Percentiles rank a stretch among this genome's conserved stretches.
These are phyloP conservation scores for Saturnispora sekii DNA, from an alignment of 805 yeast species.

Conservation along the genomic window DNA sequence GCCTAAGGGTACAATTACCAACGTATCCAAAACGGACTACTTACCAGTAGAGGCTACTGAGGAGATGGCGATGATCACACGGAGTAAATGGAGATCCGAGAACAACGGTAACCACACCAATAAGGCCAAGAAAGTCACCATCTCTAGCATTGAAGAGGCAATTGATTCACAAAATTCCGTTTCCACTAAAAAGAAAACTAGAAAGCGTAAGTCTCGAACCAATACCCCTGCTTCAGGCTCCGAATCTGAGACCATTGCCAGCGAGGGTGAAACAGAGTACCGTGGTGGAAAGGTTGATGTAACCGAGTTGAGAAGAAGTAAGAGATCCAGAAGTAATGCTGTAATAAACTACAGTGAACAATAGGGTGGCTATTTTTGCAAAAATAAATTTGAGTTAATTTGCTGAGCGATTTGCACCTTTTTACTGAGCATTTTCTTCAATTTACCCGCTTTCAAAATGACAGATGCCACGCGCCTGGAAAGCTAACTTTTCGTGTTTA, in stretches of 20 bases:
- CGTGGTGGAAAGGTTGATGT: too few relatives aligned
- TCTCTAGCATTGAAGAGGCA: not conserved
- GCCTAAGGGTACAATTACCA: constrained; percentile 32
- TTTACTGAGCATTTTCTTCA: constrained; percentile 1
- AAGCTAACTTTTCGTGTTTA: not conserved
- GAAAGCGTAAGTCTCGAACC: not conserved
- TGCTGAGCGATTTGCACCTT: not conserved
- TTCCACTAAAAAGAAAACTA: not conserved
- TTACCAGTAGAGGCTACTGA: constrained; percentile 32
- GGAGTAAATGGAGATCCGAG: constrained; percentile 10
- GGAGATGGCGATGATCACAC: constrained; percentile 5
- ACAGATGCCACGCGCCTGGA: constrained; percentile 4
- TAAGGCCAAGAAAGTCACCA: not conserved
- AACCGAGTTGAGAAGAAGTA: not conserved
- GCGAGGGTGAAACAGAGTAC: constrained; percentile 1
- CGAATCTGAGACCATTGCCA: constrained; percentile 4
- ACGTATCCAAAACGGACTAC: constrained; percentile 52
- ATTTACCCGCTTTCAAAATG: not conserved
- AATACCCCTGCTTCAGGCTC: not conserved
- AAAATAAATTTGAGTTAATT: too few relatives aligned
- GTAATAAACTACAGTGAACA: too few relatives aligned
- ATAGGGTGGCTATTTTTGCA: too few relatives aligned
- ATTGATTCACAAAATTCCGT: not conserved
- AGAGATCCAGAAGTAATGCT: not conserved
- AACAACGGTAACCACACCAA: not conserved